Evolutionary conservation across 805 yeast genomes (phyloP), one percentile per base, ranked within the genome.

Genomic region (Hanseniaspora lindneri): DNA sequence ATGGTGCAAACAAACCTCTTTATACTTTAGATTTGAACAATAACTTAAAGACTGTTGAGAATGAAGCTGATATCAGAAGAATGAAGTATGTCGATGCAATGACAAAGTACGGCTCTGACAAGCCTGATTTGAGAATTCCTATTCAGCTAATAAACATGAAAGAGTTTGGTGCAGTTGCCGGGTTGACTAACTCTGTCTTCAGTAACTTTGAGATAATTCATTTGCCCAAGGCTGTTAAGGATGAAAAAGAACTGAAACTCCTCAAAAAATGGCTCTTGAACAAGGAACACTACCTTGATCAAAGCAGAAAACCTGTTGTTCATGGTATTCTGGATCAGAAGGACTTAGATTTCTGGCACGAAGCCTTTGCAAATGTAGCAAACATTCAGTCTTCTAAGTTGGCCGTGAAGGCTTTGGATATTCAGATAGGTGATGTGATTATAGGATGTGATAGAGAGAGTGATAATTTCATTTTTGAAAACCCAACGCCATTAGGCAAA

Each of bases 401-500:
- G 8, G 49, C 75, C 20, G 59, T 66, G 14, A 41, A 57, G 2
- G 48, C 52, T 1, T 60, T 83, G 20, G 56, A 65, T 16, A 59
- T 85, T 19, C 53, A 69, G 37, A 64, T 72, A 1, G 95, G 95
- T 36, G 95, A 86, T 60, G 66, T 84, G 2, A 58, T 92, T 28
- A 89, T 88, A 2, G 72, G 83, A 13, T 72, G 86, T n/a, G 83
- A 83, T n/a, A 71, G 97, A 52, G 60, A 64, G 48, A 53, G 56
- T 9, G 75, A 82, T 1, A 58, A 60, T 13, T 51, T 76, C 20
- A 67, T 89, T 0, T 89, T 85, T 60, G 98, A 89, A 58, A 89
- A 86, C 58, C 97, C 97, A 19, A 92, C 97, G 0, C 97, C 98
- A 0, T 65, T 92, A 47, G 98, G 98, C 0, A 72, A 81, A 48